These are phyloP conservation scores for Clonostachys byssicola DNA, from an alignment of 2,329 filamentous ascomycete genomes.

Conservation along the genomic window DNA sequence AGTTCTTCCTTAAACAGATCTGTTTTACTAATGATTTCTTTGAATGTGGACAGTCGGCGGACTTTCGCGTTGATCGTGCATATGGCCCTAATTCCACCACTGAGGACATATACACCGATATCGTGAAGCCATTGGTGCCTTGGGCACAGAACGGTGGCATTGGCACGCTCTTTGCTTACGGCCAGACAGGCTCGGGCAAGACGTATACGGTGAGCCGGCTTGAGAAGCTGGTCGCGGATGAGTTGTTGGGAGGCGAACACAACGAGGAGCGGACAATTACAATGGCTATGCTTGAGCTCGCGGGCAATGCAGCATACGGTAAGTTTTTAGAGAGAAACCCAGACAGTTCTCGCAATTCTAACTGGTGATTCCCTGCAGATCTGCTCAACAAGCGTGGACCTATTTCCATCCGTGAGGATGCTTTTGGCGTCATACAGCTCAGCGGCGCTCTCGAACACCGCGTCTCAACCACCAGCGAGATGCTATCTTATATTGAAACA, in stretches of 20 bases:
- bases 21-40: background rate
- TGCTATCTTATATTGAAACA: constrained; percentile 25
- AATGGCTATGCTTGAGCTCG: constrained; percentile 31
- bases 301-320: constrained; percentile 26
- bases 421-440: constrained; percentile 35
- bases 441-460: constrained; percentile 33
- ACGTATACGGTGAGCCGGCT: constrained; percentile 37
- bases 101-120: constrained; percentile 30
- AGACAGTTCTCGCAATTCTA: no score
- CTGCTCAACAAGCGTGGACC: constrained; percentile 33
- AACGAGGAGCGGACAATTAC: constrained; percentile 17
- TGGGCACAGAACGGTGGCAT: constrained; percentile 41
- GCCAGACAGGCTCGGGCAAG: constrained; percentile 45
- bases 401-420: constrained; percentile 39
- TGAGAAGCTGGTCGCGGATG: constrained; percentile 30
- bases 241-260: constrained; percentile 18
- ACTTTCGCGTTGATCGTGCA: constrained; percentile 25
- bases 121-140: constrained; percentile 34
- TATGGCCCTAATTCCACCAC: constrained; percentile 28
- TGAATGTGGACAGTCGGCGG: constrained; percentile 17
- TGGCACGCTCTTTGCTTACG: constrained; percentile 43
- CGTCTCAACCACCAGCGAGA: constrained; percentile 16
- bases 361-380: constrained; percentile 14
- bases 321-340: background rate
- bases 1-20: background rate